Evolutionary conservation across 768 basidiomycete genomes (phyloP), one percentile per base, ranked within the genome.

Genomic region (Mycena amicta): DNA sequence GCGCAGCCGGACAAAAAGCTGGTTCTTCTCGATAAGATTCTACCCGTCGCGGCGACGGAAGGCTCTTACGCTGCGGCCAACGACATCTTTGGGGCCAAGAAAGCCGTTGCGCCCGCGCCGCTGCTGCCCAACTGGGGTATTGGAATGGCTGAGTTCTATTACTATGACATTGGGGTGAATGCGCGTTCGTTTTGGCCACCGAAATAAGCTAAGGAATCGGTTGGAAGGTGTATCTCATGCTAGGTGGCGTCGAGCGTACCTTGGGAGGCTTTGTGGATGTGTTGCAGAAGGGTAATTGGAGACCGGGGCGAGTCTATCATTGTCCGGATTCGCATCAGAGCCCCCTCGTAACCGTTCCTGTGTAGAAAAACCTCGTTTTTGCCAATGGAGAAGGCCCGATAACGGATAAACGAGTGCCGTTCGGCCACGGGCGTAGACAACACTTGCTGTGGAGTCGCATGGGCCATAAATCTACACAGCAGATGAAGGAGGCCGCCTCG

Each of bases 1-100:
- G 72, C 74, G 8, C 26, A 45, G 2, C 57, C 68, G 0, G 41
- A 39, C 1, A 73, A 73, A 2, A 64, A 60, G 52, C 67, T 74
- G 12, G 50, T 74, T 25, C 31, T 73, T 18, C 52, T 67, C 27
- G 72, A 73, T 33, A 51, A 50, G 11, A 37, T 62, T 3, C 47
- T 59, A 20, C 61, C 61, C 3, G 57, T 56, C 29, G 57, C 59
- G 13, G 57, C 55, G 31, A 33, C n/a, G n/a, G n/a, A n/a, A n/a
- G n/a, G n/a, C n/a, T n/a, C n/a, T n/a, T n/a, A n/a, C n/a, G n/a
- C n/a, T n/a, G n/a, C n/a, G n/a, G n/a, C n/a, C n/a, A n/a, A n/a
- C n/a, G n/a, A n/a, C n/a, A n/a, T n/a, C n/a, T n/a, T 23, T 50
- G 22, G 20, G 47, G 3, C 18, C 29, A 3, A 43, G 47, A 15